Percentiles rank a stretch among this genome's conserved stretches.
Evolutionary conservation across 257 asterid species (phyloP).

Genomic region (Solanum gracilifrons): DNA sequence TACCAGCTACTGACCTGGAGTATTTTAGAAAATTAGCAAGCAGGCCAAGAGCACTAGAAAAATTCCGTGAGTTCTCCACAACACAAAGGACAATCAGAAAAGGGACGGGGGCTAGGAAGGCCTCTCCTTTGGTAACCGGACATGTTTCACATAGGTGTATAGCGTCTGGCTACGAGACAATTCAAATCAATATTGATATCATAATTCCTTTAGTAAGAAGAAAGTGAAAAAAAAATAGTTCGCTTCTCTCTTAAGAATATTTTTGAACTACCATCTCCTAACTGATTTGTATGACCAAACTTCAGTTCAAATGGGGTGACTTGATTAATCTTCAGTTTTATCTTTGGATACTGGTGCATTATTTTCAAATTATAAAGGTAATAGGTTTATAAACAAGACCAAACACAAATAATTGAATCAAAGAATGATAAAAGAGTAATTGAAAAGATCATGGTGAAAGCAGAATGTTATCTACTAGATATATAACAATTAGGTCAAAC

Average conservation of each 20-base stretch:
- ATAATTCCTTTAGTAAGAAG: neutral
- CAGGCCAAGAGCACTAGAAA: neutral
- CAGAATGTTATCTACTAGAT: neutral
- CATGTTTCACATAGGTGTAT: neutral
- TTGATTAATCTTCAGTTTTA: neutral
- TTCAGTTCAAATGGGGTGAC: neutral
- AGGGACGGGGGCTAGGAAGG: neutral
- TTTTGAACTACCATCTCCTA: neutral
- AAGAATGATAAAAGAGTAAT: neutral
- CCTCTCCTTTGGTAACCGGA: neutral
- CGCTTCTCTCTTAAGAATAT: neutral
- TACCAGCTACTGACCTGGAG: conserved; percentile 87
- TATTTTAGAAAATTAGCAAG: neutral
- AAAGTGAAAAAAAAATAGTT: neutral
- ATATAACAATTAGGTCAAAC: neutral
- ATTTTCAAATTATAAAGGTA: neutral
- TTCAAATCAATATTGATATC: neutral
- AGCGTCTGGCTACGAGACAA: neutral
- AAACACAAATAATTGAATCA: neutral
- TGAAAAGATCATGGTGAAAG: neutral
- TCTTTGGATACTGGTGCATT: neutral
- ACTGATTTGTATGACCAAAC: neutral
- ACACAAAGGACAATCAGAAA: neutral
- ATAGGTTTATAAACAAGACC: neutral
- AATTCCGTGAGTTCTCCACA: neutral